These are phyloP conservation scores for Fusarium stilboides DNA, from an alignment of 2,329 filamentous ascomycete species.

Conservation along the genomic window DNA sequence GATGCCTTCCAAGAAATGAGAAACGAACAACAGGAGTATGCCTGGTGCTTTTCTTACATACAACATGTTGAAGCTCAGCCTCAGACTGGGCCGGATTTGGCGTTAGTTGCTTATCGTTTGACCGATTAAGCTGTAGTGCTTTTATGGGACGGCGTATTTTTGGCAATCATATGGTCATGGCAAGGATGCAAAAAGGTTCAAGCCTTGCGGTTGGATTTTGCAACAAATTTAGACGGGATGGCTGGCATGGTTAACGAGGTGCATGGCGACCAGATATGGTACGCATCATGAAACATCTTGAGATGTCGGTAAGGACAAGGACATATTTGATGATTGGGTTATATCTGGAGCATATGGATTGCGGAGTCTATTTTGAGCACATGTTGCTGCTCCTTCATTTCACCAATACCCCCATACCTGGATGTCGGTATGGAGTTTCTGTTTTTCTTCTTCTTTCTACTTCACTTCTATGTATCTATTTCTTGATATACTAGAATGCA, in stretches of 20 bases:
- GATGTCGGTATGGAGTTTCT: constrained; percentile 29
- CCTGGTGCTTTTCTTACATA: constrained; percentile 35
- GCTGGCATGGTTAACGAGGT: constrained; percentile 32
- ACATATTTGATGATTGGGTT: constrained; percentile 19
- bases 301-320: constrained; percentile 34
- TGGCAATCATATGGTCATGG: constrained; percentile 27
- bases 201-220: constrained; percentile 29
- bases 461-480: constrained; percentile 24
- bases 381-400: constrained; percentile 21
- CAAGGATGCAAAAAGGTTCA: constrained; percentile 23
- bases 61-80: constrained; percentile 43
- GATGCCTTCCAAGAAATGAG: constrained; percentile 22
- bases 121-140: constrained; percentile 36
- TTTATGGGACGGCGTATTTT: constrained; percentile 45
- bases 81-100: constrained; percentile 37
- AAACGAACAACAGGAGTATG: constrained; percentile 26
- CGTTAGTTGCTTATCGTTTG: constrained; percentile 28
- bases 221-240: constrained; percentile 37
- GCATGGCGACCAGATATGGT: constrained; percentile 31
- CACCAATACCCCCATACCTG: constrained; percentile 36
- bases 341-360: constrained; percentile 31
- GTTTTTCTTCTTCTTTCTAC: neutral
- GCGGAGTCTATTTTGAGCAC: constrained; percentile 29
- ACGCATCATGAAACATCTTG: constrained; percentile 44
- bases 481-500: constrained; percentile 18